phyloP scores from a whole-genome alignment of 2,329 filamentous ascomycete genomes.

The Canariomyces notabilis region DNA sequence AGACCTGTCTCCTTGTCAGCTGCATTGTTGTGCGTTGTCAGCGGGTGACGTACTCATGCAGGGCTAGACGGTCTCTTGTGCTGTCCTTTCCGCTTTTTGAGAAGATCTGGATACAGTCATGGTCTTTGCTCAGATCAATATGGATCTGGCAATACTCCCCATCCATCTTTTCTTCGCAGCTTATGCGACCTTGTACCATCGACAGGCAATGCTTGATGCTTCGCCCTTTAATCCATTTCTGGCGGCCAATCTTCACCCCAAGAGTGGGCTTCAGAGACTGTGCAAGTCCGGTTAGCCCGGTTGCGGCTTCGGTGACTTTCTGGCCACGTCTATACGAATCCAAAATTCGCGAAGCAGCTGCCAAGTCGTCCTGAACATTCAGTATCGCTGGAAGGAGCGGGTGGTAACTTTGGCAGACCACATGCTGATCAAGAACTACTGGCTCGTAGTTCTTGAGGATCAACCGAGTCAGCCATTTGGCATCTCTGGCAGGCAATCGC shows the following conservation, averaged over 20 bases:
- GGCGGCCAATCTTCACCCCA: conserved; percentile 60
- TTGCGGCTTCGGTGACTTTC: conserved; percentile 16
- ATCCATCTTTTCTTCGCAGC: conserved; percentile 77
- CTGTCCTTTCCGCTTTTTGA: conserved; percentile 92
- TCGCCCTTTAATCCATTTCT: conserved; percentile 59
- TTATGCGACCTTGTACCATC: conserved; percentile 59
- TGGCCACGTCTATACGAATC: conserved; percentile 31
- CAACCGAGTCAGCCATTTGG: conserved; percentile 82
- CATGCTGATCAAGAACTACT: conserved; percentile 52
- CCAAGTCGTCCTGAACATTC: conserved; percentile 64
- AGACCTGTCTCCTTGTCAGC: conserved; percentile 34
- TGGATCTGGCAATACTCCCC: conserved; percentile 91
- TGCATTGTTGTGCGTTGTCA: not conserved
- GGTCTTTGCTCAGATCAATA: conserved; percentile 57
- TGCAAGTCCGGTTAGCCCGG: conserved; percentile 23
- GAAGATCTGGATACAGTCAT: conserved; percentile 67
- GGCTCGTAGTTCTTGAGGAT: conserved; percentile 73
- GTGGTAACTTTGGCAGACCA: conserved; percentile 59
- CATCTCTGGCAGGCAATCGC: conserved; percentile 60
- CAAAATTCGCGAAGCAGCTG: conserved; percentile 53
- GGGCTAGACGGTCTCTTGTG: conserved; percentile 59
- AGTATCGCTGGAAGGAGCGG: conserved; percentile 65
- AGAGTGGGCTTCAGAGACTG: conserved; percentile 46
- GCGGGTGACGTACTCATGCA: conserved; percentile 47
- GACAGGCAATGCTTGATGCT: conserved; percentile 71